phyloP scores from a whole-genome alignment of 1,139 yeast genomes.

The Pichia inconspicua region DNA sequence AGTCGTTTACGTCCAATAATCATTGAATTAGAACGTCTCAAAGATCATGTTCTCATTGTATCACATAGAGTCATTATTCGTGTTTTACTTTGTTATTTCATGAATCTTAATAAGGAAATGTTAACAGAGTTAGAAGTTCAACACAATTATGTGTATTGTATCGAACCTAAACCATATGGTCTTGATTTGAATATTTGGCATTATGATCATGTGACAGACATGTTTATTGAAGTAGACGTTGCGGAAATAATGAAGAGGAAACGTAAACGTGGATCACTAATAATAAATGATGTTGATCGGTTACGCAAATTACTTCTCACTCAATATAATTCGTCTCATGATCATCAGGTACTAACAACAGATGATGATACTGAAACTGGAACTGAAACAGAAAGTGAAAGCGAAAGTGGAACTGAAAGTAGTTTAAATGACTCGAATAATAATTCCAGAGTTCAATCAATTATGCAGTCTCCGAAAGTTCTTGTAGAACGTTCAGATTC shows the following conservation, averaged over 20 bases:
- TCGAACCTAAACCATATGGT: conserved; percentile 32
- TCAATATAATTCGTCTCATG: conserved; percentile 38
- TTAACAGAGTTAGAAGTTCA: conserved; percentile 30
- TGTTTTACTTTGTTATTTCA: conserved; percentile 28
- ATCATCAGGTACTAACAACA: conserved; percentile 41
- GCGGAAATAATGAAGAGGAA: conserved; percentile 27
- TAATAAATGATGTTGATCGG: conserved; percentile 15
- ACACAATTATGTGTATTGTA: conserved; percentile 27
- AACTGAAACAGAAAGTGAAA: conserved; percentile 21
- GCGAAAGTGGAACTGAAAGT: conserved; percentile 29
- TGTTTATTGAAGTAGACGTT: conserved; percentile 30
- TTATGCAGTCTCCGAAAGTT: conserved; percentile 6
- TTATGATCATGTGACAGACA: conserved; percentile 26
- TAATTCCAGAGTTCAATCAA: not conserved
- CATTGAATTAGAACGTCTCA: conserved; percentile 28
- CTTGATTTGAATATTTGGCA: conserved; percentile 30
- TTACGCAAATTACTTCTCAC: conserved; percentile 12
- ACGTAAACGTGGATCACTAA: conserved; percentile 22
- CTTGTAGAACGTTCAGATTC: conserved; percentile 23
- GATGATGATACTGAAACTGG: conserved; percentile 5
- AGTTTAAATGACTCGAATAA: conserved; percentile 23
- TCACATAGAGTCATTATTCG: conserved; percentile 30
- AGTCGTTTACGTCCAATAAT: conserved; percentile 28
- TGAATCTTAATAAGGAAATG: conserved; percentile 29
- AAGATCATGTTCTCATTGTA: conserved; percentile 28